Evolutionary conservation across 768 basidiomycete genomes (phyloP).

Genomic region (Tulasnella sp.): DNA sequence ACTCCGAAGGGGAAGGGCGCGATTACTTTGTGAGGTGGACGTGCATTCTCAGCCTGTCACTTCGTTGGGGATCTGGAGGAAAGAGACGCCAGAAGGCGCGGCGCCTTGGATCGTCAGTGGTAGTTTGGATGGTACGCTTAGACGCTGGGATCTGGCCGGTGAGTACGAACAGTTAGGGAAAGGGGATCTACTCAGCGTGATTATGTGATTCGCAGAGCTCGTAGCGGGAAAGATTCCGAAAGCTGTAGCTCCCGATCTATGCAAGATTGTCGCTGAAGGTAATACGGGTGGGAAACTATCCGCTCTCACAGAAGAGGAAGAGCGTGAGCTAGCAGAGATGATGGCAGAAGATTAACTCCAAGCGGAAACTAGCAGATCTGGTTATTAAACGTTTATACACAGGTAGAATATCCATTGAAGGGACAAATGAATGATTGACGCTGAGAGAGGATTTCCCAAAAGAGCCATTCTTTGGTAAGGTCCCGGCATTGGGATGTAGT

Average conservation of each 20-base stretch:
- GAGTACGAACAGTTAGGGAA: conserved; percentile 27
- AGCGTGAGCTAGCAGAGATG: conserved; percentile 76
- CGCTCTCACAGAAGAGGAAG: conserved; percentile 76
- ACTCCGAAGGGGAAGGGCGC: conserved; percentile 1
- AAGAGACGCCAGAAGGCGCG: conserved; percentile 20
- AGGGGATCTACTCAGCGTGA: background rate
- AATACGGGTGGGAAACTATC: conserved; percentile 24
- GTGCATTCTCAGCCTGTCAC: conserved; percentile 89
- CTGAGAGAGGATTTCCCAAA: no score
- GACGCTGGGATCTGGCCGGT: conserved; percentile 69
- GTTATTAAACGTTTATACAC: no score
- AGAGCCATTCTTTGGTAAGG: no score
- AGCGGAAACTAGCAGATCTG: no score
- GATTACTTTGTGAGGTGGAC: conserved; percentile 57
- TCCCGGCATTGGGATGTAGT: no score
- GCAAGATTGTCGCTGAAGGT: conserved; percentile 15
- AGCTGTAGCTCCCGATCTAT: conserved; percentile 25
- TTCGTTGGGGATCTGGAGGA: conserved; percentile 61
- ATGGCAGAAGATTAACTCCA: conserved; percentile 31
- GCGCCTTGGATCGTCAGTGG: conserved; percentile 62
- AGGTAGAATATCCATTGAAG: no score
- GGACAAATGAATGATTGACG: no score
- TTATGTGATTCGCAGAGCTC: conserved; percentile 13
- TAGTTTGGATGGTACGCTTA: conserved; percentile 77
- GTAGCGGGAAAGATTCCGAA: background rate